A percentile compares a stretch with the other conserved stretches of the same genome.
phyloP scores from a whole-genome alignment of 345 rosid species.

The Populus nigra region DNA sequence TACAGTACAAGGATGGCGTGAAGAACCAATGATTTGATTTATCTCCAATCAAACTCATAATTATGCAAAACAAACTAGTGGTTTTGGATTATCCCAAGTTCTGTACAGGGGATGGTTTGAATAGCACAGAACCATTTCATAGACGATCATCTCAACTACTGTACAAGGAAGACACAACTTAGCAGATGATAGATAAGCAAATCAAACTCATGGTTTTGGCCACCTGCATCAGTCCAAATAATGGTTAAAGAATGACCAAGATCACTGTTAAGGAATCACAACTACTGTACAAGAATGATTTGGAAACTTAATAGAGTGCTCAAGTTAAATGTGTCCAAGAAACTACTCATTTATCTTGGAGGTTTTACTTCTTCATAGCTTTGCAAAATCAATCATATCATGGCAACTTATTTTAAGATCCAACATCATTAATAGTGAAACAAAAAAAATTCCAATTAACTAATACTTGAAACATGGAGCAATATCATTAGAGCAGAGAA shows the following conservation, averaged over 20 bases:
- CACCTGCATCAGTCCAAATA: neutral
- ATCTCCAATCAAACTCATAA: too few relatives aligned
- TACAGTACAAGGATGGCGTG: neutral
- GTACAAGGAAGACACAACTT: neutral
- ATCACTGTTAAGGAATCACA: neutral
- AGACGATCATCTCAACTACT: neutral
- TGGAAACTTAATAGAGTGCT: neutral
- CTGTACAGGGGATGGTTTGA: neutral
- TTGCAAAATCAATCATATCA: neutral
- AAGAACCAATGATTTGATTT: neutral
- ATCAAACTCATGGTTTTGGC: neutral
- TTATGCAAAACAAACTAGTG: neutral
- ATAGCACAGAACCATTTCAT: neutral
- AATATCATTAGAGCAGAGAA: neutral
- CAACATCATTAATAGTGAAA: neutral
- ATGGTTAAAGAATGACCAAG: neutral
- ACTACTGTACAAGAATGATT: neutral
- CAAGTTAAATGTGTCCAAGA: neutral
- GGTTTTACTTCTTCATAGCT: neutral
- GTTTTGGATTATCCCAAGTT: neutral
- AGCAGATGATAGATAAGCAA: neutral
- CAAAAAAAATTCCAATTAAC: neutral
- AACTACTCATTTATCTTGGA: neutral
- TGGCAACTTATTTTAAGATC: neutral
- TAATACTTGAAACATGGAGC: neutral